Conservation (phyloP, 2,329 filamentous ascomycete genomes). For the Diaporthe ampelina region DNA sequence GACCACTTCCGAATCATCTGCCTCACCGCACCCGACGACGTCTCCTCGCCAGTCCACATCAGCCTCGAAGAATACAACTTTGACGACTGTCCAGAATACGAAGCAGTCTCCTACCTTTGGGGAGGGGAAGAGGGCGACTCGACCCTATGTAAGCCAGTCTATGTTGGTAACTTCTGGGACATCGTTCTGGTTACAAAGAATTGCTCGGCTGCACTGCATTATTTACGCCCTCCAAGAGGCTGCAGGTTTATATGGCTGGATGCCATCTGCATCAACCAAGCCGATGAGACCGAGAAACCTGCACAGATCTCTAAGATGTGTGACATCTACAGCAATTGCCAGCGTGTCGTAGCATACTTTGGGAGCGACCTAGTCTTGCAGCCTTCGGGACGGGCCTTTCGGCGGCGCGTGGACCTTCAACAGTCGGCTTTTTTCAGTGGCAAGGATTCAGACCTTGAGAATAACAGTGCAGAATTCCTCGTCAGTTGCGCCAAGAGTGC, state of each 20-base stretch:
- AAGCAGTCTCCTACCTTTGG: conserved; percentile 50
- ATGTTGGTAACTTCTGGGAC: conserved; percentile 47
- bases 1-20: conserved; percentile 8
- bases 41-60: conserved; percentile 38
- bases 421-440: neutral
- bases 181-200: conserved; percentile 48
- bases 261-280: conserved; percentile 46
- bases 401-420: neutral
- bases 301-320: conserved; percentile 46
- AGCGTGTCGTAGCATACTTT: neutral
- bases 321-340: conserved; percentile 2
- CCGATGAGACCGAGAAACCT: conserved; percentile 40
- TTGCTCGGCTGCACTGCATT: conserved; percentile 46
- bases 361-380: neutral
- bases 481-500: neutral
- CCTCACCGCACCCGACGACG: neutral
- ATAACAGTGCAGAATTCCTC: neutral
- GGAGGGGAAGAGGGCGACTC: conserved; percentile 47
- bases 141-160: conserved; percentile 44
- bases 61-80: conserved; percentile 39
- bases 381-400: neutral
- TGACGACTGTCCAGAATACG: conserved; percentile 47
- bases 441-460: neutral
- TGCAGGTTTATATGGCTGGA: conserved; percentile 43
- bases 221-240: conserved; percentile 39